Evolutionary conservation across 805 yeast genomes (phyloP), one percentile per base, ranked within the genome.

Genomic region (Cyberlindnera petersonii): DNA sequence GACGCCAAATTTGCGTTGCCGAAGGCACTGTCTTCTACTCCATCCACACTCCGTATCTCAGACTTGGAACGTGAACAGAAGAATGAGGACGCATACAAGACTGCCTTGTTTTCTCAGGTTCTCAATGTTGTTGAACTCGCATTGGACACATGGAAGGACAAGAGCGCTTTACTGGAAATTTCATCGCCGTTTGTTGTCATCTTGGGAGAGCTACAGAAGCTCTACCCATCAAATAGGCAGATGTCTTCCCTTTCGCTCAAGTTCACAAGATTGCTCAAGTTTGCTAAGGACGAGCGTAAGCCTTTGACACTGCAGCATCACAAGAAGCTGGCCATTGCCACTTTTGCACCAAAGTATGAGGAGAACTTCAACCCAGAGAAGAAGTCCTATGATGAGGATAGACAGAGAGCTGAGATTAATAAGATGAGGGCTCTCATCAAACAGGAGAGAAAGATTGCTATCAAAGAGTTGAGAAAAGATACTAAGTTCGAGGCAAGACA

Each of bases 311-410:
- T 93, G 46, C 99, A 93, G 65, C 66, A 75, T 7, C 97, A 89
- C 66, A 77, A 75, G 55, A 87, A 95, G 18, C 58, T 93, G 40
- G 84, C 96, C 4, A 84, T 93, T 55, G 81, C 88, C 28, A 75
- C 95, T 2, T 75, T 74, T 54, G 83, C 88, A 26, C 99, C 99
- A 48, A 81, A 85, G 64, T 93, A 83, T 60, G 97, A 91, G 65
- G 98, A 87, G 56, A 87, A 88, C 69, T 93, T 82, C 75, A 91
- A 89, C 66, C 96, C 96, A 40, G 96, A 87, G 58, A 86, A 80
- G 76, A 89, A 86, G 66, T 85, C 94, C 8, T 84, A 87, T 61
- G 96, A 91, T 60, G 75, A 83, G 37, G 84, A 89, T 59, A 72
- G 79, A 50, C 79, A 82, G 44, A 74, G 93, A 63, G 86, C 80